Conservation (phyloP, 176 grass and related monocot species). For the Raddia distichophylla region DNA sequence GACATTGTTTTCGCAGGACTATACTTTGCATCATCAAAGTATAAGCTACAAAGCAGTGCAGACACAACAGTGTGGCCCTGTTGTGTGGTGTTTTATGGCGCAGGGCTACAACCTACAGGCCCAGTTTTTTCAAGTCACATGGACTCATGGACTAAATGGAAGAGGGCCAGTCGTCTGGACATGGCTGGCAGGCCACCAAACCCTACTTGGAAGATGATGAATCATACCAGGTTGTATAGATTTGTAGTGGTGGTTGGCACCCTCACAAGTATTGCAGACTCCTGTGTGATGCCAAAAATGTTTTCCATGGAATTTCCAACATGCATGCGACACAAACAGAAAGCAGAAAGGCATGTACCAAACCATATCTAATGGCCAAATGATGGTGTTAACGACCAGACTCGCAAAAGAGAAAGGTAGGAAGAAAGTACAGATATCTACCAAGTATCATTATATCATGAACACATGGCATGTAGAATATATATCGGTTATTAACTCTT, state of each 20-base stretch:
- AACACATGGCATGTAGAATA: not conserved
- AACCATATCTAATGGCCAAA: not conserved
- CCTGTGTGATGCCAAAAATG: not conserved
- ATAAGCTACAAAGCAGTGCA: not conserved
- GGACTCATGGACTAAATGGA: constrained; percentile 24
- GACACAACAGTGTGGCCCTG: not conserved
- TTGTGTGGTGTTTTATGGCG: not conserved
- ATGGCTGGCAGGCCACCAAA: constrained; percentile 1
- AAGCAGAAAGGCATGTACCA: not conserved
- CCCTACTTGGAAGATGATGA: not conserved
- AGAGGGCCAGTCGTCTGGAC: not conserved
- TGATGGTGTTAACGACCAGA: not conserved
- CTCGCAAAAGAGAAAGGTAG: not conserved
- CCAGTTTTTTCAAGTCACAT: constrained; percentile 10
- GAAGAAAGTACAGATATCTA: not conserved
- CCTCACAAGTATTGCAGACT: not conserved
- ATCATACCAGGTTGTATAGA: constrained; percentile 39
- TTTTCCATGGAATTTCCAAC: not conserved
- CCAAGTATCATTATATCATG: not conserved
- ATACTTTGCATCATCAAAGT: not conserved
- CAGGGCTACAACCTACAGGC: not conserved
- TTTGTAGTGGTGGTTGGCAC: not conserved
- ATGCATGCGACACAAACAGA: not conserved
- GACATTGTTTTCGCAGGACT: not conserved
- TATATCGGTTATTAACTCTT: not conserved